Conservation (phyloP, 2,329 filamentous ascomycete species). For the Incumbomyces delicatus region DNA sequence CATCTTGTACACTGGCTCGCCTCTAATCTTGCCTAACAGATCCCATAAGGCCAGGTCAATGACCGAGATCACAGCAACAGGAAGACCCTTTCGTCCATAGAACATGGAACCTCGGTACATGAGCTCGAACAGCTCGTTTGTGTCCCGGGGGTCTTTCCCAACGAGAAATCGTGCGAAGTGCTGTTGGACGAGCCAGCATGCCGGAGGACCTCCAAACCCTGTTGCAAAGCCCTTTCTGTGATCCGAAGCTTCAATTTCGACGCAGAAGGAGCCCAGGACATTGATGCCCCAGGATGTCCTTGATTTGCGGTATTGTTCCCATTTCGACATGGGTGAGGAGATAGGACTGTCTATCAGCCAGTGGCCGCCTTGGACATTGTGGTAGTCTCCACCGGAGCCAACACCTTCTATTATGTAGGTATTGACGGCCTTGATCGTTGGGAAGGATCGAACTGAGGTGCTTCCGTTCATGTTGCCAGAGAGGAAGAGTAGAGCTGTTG, state of each 20-base stretch:
- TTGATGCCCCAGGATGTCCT: constrained; percentile 94
- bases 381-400: constrained; percentile 52
- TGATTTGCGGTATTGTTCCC: constrained; percentile 78
- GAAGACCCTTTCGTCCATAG: constrained; percentile 86
- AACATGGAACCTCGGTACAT: constrained; percentile 97
- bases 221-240: constrained; percentile 92
- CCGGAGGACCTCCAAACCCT: constrained; percentile 85
- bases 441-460: constrained; percentile 25
- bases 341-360: constrained; percentile 91
- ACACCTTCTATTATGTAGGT: constrained; percentile 39
- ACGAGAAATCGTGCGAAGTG: constrained; percentile 90
- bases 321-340: constrained; percentile 82
- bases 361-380: constrained; percentile 59
- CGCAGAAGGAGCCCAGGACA: constrained; percentile 80
- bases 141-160: constrained; percentile 80
- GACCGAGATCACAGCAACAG: constrained; percentile 83
- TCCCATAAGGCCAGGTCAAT: constrained; percentile 93
- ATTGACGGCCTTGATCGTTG: constrained; percentile 36
- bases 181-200: constrained; percentile 86
- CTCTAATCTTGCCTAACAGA: constrained; percentile 77
- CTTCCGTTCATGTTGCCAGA: constrained; percentile 5
- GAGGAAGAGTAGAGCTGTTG: not conserved
- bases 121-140: constrained; percentile 85
- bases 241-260: constrained; percentile 80
- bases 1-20: constrained; percentile 88